Percentiles rank a stretch among this genome's conserved stretches.
These are phyloP conservation scores for Dalbergia oliveri DNA, from an alignment of 306 rosid genomes.

Conservation along the genomic window DNA sequence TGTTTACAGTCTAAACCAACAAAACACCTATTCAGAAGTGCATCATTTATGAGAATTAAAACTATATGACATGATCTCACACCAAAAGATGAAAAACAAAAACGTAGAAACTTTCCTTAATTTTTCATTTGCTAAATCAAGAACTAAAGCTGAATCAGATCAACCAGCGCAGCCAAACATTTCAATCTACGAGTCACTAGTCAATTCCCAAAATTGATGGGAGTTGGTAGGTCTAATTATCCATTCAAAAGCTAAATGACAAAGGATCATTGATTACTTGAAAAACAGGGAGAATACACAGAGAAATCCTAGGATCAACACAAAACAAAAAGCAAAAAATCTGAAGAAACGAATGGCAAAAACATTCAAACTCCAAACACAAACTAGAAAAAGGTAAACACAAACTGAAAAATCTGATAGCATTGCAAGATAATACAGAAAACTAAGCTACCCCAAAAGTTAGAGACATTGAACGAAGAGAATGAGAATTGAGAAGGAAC, in stretches of 20 bases:
- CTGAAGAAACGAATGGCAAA: neutral
- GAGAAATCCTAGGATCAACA: neutral
- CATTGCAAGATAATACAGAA: neutral
- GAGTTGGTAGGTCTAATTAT: conserved; percentile 15
- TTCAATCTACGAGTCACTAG: neutral
- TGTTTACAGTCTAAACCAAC: too few species aligned
- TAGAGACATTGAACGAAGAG: neutral
- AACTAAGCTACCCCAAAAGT: neutral
- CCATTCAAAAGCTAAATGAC: neutral
- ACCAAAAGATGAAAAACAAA: too few species aligned
- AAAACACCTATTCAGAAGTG: neutral
- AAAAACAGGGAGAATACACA: neutral
- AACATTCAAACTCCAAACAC: neutral
- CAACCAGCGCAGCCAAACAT: neutral
- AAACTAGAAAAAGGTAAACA: neutral
- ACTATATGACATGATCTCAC: too few species aligned
- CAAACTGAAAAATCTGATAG: neutral
- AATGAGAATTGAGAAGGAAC: neutral
- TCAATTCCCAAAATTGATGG: conserved; percentile 11
- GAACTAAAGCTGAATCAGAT: neutral
- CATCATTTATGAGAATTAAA: neutral
- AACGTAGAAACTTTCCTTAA: neutral
- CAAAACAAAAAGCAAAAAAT: neutral
- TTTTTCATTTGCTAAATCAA: conserved; percentile 5
- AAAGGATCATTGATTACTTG: conserved; percentile 2